Percentiles rank a stretch among this genome's conserved stretches.
Evolutionary conservation across 148 eudicot genomes (phyloP).

Genomic region (Heliamphora exappendiculata): DNA sequence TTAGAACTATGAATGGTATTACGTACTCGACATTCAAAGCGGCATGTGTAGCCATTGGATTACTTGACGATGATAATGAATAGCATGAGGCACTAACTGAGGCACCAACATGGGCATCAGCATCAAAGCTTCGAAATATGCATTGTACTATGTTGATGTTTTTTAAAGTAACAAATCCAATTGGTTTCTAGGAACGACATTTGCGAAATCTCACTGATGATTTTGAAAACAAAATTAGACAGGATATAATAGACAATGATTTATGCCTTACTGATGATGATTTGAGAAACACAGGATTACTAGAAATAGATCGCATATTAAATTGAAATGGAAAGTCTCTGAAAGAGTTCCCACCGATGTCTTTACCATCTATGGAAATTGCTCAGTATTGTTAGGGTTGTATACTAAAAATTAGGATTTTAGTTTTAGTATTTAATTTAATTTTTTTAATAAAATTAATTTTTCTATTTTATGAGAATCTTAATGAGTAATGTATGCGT

Average conservation of each 20-base stretch:
- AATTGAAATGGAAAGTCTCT: background rate
- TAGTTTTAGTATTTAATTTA: too few species aligned
- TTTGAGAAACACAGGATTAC: background rate
- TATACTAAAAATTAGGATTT: too few species aligned
- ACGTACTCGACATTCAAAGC: background rate
- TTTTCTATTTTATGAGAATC: too few species aligned
- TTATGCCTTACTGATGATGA: background rate
- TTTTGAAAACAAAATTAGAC: background rate
- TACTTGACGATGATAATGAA: background rate
- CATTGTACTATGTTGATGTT: conserved; percentile 6
- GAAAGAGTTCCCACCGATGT: background rate
- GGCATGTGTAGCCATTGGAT: background rate
- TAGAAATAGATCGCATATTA: background rate
- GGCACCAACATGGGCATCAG: background rate
- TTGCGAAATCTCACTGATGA: background rate
- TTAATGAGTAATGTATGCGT: too few species aligned
- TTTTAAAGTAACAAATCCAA: background rate
- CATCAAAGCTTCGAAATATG: background rate
- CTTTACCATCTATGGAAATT: too few species aligned
- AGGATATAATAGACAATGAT: background rate
- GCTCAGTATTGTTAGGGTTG: too few species aligned
- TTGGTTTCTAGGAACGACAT: background rate
- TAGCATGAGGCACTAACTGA: background rate
- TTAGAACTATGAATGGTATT: background rate
- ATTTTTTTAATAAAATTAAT: too few species aligned